Percentiles rank a stretch among this genome's conserved stretches.
Evolutionary conservation across 2,329 filamentous ascomycete genomes (phyloP).

Genomic region (Chaetomiaceae sp.): DNA sequence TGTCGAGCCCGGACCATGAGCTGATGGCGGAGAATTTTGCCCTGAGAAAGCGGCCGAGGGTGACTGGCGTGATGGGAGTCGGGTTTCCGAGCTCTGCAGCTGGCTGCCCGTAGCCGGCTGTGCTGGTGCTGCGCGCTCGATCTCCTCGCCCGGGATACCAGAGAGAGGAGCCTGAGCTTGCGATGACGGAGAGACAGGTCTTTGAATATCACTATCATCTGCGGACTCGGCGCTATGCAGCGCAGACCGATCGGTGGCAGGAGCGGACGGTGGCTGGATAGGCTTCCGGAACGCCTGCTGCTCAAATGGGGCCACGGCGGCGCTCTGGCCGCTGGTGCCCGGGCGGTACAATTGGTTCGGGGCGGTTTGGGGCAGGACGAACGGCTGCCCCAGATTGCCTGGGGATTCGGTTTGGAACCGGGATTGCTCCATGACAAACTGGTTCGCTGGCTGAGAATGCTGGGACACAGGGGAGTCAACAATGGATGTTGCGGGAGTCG

Average conservation of each 20-base stretch:
- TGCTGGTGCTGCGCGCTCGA: background rate
- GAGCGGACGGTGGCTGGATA: conserved; percentile 8
- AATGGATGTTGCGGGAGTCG: conserved; percentile 14
- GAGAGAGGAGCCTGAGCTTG: conserved; percentile 2
- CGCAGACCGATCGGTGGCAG: background rate
- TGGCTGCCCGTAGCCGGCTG: background rate
- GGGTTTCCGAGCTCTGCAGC: background rate
- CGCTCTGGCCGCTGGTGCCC: background rate
- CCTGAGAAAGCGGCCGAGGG: conserved; percentile 4
- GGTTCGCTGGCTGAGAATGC: conserved; percentile 19
- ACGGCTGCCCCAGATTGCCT: conserved; percentile 15
- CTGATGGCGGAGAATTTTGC: background rate
- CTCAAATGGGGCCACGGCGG: background rate
- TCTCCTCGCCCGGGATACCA: conserved; percentile 10
- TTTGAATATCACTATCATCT: background rate
- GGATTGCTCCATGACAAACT: conserved; percentile 16
- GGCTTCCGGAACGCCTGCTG: conserved; percentile 19
- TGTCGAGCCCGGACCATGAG: conserved; percentile 2
- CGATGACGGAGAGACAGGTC: conserved; percentile 18
- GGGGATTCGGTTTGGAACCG: conserved; percentile 18
- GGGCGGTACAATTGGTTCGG: conserved; percentile 3
- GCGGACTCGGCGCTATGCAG: background rate
- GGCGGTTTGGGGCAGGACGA: conserved; percentile 12
- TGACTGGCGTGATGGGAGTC: conserved; percentile 7
- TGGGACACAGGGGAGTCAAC: conserved; percentile 23